Conservation (phyloP, 257 asterid species). For the Osmanthus fragrans region DNA sequence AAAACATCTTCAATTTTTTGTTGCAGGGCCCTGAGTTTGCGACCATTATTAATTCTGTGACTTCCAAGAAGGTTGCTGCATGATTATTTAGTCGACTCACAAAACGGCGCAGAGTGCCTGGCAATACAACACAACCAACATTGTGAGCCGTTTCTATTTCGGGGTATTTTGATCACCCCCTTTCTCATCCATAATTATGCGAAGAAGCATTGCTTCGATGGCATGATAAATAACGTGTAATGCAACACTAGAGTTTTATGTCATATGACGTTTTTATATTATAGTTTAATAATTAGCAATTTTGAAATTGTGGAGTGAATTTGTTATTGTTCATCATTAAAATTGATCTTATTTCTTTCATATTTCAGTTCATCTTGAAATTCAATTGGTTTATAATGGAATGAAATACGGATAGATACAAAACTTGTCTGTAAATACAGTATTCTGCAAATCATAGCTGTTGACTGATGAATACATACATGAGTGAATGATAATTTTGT, state of each 20-base stretch:
- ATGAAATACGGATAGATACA: not conserved
- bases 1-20: constrained; percentile 20
- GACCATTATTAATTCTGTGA: constrained; percentile 83
- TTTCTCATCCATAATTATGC: constrained; percentile 14
- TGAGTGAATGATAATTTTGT: too few species aligned
- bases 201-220: not conserved
- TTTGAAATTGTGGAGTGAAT: constrained; percentile 20
- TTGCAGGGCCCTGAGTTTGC: constrained; percentile 93
- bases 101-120: constrained; percentile 33
- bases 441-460: not conserved
- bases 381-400: not conserved
- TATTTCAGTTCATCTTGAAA: not conserved
- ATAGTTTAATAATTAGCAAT: constrained; percentile 26
- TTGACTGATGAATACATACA: not conserved
- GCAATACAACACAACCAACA: constrained; percentile 19
- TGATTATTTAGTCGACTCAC: constrained; percentile 35
- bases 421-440: not conserved
- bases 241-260: constrained; percentile 16
- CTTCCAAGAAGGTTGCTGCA: constrained; percentile 89
- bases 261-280: constrained; percentile 9
- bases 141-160: constrained; percentile 13
- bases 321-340: not conserved
- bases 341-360: not conserved
- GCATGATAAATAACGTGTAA: constrained; percentile 14
- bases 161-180: constrained; percentile 14